A percentile compares a stretch with the other conserved stretches of the same genome.
phyloP scores from a whole-genome alignment of 2,329 filamentous ascomycete species.

The Cryphonectria naterciae region DNA sequence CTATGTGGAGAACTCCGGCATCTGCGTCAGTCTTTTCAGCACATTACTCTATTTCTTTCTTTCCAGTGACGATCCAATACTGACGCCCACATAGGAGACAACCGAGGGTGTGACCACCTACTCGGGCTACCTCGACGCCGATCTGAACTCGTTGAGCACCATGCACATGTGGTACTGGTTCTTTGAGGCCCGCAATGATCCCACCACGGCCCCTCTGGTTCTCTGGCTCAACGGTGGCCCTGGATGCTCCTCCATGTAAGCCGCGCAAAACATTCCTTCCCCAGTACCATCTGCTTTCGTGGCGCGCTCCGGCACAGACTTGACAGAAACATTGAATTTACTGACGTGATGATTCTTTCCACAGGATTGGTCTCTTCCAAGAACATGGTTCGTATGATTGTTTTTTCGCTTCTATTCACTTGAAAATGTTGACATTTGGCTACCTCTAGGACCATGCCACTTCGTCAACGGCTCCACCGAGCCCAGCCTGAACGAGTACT shows the following conservation, averaged over 20 bases:
- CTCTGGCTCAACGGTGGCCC: slow-evolving; percentile 47
- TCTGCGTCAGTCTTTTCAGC: slow-evolving; percentile 39
- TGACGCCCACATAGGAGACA: slow-evolving; percentile 41
- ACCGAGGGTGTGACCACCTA: slow-evolving; percentile 54
- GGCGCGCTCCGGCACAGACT: no score
- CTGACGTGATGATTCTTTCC: neutral
- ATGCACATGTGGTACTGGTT: slow-evolving; percentile 37
- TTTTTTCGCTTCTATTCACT: no score
- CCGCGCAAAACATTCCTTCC: neutral
- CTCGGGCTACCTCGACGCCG: slow-evolving; percentile 55
- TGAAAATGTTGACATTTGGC: neutral
- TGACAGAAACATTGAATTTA: neutral
- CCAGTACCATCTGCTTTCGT: neutral
- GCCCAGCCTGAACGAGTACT: slow-evolving; percentile 49
- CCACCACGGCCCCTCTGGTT: slow-evolving; percentile 39
- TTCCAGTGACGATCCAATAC: neutral
- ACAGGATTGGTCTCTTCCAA: slow-evolving; percentile 43
- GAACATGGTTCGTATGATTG: slow-evolving; percentile 39
- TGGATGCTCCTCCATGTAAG: slow-evolving; percentile 42
- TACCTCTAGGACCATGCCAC: slow-evolving; percentile 42
- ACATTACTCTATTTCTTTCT: no score
- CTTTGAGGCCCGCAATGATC: slow-evolving; percentile 41
- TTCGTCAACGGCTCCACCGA: slow-evolving; percentile 42
- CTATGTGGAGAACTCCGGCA: slow-evolving; percentile 54
- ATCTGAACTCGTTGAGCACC: slow-evolving; percentile 37